Evolutionary conservation across 2,329 filamentous ascomycete genomes (phyloP), one percentile per base, ranked within the genome.

Genomic region (Lachnellula subtilissima): DNA sequence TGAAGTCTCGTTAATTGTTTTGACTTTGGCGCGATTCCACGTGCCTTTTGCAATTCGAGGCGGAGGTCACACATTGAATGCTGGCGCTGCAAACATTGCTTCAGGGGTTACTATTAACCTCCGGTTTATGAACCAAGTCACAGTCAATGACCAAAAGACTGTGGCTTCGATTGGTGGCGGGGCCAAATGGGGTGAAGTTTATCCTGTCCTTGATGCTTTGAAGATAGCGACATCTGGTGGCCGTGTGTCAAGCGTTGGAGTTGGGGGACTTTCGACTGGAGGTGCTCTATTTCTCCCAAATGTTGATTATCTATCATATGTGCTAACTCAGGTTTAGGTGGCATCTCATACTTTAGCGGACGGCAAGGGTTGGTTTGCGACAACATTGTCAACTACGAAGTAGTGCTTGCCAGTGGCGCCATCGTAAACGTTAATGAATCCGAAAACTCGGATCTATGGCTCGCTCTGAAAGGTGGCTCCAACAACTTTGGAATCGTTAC

Each of bases 401-500:
- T 84, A 36, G 80, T 85, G 3, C 71, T 82, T 1, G 74, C 77
- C 8, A 74, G 77, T 59, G 76, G 79, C 6, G 66, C 69, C 5
- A 72, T 82, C 48, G 68, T 80, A 36, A 75, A 73, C 2, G 80
- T 75, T 1, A 78, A 72, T 17, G 61, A 66, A 5, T 64, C 62
- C 0, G 64, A 69, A 12, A 70, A 83, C 57, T 55, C 72, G 0
- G 80, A 83, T 54, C 70, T 85, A 6, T 83, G 73, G 67, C 72
- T 71, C 61, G 79, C 77, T 0, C 72, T 84, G 5, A 77, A 77
- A 52, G 82, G 81, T 8, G 81, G 82, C n/a, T 76, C 78, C 19
- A 81, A 76, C 67, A 82, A 81, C 64, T 82, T 78, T 58, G 81
- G 80, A 46, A 73, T 80, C 54, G 74, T 79, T n/a, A 76, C 76